Evolutionary conservation across 768 basidiomycete species (phyloP).

Genomic region (Chiua virens): DNA sequence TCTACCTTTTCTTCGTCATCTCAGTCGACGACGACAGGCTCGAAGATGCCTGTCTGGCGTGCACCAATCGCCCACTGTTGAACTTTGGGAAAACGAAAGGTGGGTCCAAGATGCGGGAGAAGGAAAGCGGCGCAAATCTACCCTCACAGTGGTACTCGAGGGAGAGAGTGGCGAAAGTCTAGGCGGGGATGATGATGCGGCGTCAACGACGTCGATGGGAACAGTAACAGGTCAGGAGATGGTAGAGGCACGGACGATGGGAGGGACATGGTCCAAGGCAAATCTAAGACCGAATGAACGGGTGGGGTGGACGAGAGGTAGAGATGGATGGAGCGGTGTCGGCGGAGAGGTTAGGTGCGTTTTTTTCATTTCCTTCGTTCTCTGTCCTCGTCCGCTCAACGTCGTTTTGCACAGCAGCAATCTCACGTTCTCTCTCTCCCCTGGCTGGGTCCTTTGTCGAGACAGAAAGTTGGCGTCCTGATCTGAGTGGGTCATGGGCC

Average conservation of each 20-base stretch:
- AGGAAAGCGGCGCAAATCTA: constrained; percentile 3
- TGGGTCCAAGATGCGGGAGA: constrained; percentile 34
- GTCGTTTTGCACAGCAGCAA: constrained; percentile 58
- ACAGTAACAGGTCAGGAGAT: background rate
- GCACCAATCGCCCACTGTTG: constrained; percentile 66
- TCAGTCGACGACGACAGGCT: constrained; percentile 68
- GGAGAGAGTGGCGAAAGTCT: constrained; percentile 8
- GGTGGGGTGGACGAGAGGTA: constrained; percentile 65
- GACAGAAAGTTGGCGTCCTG: constrained; percentile 76
- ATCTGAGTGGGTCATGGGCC: constrained; percentile 59
- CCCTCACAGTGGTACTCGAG: constrained; percentile 1
- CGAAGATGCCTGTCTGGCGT: constrained; percentile 60
- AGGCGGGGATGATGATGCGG: background rate
- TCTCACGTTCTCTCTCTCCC: constrained; percentile 74
- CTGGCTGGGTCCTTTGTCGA: constrained; percentile 74
- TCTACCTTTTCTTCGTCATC: constrained; percentile 31
- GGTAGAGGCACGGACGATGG: background rate
- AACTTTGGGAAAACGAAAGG: constrained; percentile 82
- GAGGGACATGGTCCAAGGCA: constrained; percentile 37
- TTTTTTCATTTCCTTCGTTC: no score
- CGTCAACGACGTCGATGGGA: background rate
- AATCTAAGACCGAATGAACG: constrained; percentile 47
- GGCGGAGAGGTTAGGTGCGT: constrained; percentile 60
- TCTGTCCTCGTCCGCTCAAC: no score
- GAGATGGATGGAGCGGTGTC: constrained; percentile 70